These are phyloP conservation scores for Drechslerella coelobrocha DNA, from an alignment of 2,329 filamentous ascomycete species.

Conservation along the genomic window DNA sequence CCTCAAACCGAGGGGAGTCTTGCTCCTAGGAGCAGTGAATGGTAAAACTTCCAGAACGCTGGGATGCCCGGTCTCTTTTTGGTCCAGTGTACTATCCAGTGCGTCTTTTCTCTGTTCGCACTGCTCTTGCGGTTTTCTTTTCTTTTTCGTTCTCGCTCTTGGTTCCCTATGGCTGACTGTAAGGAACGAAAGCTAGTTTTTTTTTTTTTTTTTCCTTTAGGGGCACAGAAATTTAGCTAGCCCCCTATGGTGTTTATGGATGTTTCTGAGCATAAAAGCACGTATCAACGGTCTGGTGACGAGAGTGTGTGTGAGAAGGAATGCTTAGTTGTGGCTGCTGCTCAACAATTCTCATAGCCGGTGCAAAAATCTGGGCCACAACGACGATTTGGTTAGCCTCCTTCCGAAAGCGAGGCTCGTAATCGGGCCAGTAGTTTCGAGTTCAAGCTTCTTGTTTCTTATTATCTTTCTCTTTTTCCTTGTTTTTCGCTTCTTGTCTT, in stretches of 20 bases:
- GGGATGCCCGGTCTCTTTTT: constrained; percentile 36
- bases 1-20: constrained; percentile 33
- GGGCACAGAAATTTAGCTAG: constrained; percentile 39
- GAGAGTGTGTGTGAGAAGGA: constrained; percentile 26
- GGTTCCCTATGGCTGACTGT: constrained; percentile 21
- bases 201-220: constrained; percentile 38
- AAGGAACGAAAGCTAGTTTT: constrained; percentile 21
- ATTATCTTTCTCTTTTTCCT: constrained; percentile 6
- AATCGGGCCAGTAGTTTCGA: constrained; percentile 12
- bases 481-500: constrained; percentile 27
- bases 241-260: constrained; percentile 48
- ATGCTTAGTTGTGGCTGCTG: constrained; percentile 43
- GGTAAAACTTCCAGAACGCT: constrained; percentile 48
- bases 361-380: constrained; percentile 26
- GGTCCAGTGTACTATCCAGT: constrained; percentile 16
- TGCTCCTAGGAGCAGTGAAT: constrained; percentile 36
- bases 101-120: constrained; percentile 20
- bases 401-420: constrained; percentile 42
- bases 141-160: constrained; percentile 23
- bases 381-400: constrained; percentile 25
- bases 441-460: neutral
- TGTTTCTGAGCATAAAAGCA: too few species aligned
- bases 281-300: constrained; percentile 19
- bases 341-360: constrained; percentile 28
- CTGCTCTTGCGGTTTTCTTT: neutral